A percentile compares a stretch with the other conserved stretches of the same genome.
Evolutionary conservation across 257 asterid genomes (phyloP).

Genomic region (Nicotiana attenuata): DNA sequence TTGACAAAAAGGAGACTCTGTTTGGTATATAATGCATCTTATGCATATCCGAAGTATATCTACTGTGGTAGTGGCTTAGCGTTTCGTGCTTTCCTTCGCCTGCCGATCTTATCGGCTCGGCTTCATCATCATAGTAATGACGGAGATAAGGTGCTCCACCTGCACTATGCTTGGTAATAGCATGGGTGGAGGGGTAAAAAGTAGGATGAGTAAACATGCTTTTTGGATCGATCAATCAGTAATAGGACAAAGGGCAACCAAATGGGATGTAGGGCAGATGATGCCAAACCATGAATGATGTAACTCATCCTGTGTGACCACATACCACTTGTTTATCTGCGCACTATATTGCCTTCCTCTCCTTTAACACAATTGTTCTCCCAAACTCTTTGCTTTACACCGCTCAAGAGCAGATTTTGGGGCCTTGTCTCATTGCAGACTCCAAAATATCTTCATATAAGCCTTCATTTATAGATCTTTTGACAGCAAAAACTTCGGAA

Average conservation of each 20-base stretch:
- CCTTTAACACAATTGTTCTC: not conserved
- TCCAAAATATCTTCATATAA: not conserved
- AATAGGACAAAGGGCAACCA: not conserved
- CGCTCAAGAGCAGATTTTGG: not conserved
- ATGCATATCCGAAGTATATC: not conserved
- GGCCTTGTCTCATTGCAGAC: not conserved
- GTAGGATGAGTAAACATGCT: not conserved
- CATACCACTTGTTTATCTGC: not conserved
- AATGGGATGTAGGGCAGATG: not conserved
- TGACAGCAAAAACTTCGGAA: not conserved
- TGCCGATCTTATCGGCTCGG: not conserved
- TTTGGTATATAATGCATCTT: not conserved
- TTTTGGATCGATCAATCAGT: not conserved
- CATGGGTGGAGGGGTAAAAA: not conserved
- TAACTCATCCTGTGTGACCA: not conserved
- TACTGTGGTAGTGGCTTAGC: not conserved
- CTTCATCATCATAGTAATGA: not conserved
- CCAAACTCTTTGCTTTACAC: not conserved
- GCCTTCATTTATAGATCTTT: not conserved
- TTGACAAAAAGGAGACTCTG: not conserved
- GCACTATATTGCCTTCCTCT: not conserved
- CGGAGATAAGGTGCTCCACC: not conserved
- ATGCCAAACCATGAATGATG: not conserved
- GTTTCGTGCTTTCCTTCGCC: not conserved
- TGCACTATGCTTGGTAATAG: not conserved